Evolutionary conservation across 768 basidiomycete species (phyloP), one percentile per base, ranked within the genome.

Genomic region (Pleurotus sapidus): DNA sequence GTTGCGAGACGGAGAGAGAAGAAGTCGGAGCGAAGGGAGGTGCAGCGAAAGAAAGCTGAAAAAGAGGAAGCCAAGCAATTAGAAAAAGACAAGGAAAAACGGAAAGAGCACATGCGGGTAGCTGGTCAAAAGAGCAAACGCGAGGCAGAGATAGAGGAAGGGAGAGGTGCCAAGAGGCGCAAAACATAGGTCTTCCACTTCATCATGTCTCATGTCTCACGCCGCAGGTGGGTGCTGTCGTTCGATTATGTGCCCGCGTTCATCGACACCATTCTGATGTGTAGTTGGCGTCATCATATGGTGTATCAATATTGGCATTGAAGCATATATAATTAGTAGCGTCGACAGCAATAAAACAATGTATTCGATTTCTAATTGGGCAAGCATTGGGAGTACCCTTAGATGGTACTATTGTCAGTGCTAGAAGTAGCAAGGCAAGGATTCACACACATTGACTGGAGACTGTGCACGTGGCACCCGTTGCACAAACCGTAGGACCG

Each of bases 1-100:
- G 80, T 93, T 1, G 75, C 69, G 43, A 77, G 86, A 65, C 75
- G 95, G 66, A 87, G 83, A 65, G 92, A 88, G 70, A 97, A 95
- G 78, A 91, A 98, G 74, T 80, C 77, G n/a, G 91, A 88, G 75
- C 80, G 87, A 71, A 83, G 83, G 59, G 83, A 73, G 34, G 84
- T 77, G 63, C 82, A 87, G 64, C 72, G 77, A 63, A 92, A 91
- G 77, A 90, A 86, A 74, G 70, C 83, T 8, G 89, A 82, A 63
- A 90, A 87, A 72, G 84, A 84, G 61, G 88, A 88, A 62, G 79
- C 71, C 47, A 72, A 68, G 67, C 84, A 81, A 63, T 69, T 62
- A 1, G 87, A 89, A 60, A 92, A 87, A 68, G 86, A 86, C 27
- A 91, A 79, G 68, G 89, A 89, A 71, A 86, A 83, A 72, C 79